Conservation (phyloP, 352 stramenopile genomes). For the Phytopythium helicoides region DNA sequence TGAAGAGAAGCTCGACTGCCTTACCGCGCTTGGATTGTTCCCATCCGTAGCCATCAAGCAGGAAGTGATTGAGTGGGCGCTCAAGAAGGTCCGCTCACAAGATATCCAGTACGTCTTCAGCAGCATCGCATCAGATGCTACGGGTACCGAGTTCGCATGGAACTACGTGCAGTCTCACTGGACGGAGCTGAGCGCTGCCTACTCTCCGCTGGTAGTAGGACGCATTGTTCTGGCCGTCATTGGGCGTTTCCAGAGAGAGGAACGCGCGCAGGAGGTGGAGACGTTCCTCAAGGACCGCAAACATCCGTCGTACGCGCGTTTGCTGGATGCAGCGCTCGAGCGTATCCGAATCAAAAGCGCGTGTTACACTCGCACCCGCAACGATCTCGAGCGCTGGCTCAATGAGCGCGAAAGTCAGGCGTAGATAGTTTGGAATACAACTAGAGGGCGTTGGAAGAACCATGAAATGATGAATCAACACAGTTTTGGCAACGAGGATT, state of each 20-base stretch:
- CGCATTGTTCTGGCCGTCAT: constrained; percentile 66
- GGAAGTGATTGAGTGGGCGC: constrained; percentile 63
- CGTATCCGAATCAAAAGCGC: constrained; percentile 71
- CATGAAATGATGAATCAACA: neutral
- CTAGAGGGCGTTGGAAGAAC: neutral
- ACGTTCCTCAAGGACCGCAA: constrained; percentile 61
- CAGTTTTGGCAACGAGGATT: neutral
- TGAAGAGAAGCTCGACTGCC: constrained; percentile 78
- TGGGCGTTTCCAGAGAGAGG: constrained; percentile 62
- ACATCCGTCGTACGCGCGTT: constrained; percentile 60
- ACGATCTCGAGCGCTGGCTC: constrained; percentile 59
- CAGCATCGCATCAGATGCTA: constrained; percentile 61
- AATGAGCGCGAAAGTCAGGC: neutral
- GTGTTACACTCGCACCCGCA: constrained; percentile 53
- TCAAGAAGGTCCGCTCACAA: constrained; percentile 72
- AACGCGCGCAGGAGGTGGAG: constrained; percentile 50
- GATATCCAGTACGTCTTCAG: constrained; percentile 81
- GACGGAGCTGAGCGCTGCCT: constrained; percentile 59
- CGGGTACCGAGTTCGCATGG: constrained; percentile 56
- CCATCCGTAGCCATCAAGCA: constrained; percentile 57
- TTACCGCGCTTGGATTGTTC: constrained; percentile 67
- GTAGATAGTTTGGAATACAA: neutral
- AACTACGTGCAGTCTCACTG: constrained; percentile 76
- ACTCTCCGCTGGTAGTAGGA: constrained; percentile 55
- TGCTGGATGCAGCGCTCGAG: constrained; percentile 69